Evolutionary conservation across 306 rosid genomes (phyloP).

Genomic region (Cyclanthera cordifolia): DNA sequence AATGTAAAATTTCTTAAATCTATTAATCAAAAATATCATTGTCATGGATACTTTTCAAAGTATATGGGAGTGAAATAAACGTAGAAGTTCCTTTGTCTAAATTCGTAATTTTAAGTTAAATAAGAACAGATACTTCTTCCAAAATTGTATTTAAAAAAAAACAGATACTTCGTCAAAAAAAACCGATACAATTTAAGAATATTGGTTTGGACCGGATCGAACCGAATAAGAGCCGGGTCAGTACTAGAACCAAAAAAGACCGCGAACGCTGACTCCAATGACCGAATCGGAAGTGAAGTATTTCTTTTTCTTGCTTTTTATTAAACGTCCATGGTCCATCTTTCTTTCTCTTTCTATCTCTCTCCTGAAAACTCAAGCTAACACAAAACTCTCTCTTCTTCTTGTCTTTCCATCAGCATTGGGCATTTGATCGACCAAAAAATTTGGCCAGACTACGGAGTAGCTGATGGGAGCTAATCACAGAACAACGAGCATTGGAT

Average conservation of each 20-base stretch:
- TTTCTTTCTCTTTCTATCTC: neutral
- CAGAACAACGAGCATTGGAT: conserved; percentile 11
- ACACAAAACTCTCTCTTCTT: conserved; percentile 12
- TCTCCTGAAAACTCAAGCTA: conserved; percentile 10
- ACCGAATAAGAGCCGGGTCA: neutral
- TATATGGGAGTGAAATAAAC: too few relatives aligned
- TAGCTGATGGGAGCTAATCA: conserved; percentile 2
- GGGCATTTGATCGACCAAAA: conserved; percentile 9
- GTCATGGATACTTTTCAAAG: too few relatives aligned
- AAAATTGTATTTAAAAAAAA: too few relatives aligned
- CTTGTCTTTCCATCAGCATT: conserved; percentile 13
- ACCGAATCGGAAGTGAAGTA: conserved; percentile 16
- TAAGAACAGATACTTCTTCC: too few relatives aligned
- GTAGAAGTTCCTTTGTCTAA: too few relatives aligned
- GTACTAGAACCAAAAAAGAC: neutral
- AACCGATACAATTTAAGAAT: too few relatives aligned
- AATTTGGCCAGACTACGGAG: neutral
- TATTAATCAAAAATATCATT: too few relatives aligned
- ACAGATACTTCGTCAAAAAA: too few relatives aligned
- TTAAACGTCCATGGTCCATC: conserved; percentile 15
- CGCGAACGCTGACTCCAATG: conserved; percentile 15
- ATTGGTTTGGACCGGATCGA: too few relatives aligned
- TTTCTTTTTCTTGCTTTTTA: conserved; percentile 10
- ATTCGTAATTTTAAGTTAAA: too few relatives aligned
- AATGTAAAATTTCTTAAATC: too few relatives aligned